Evolutionary conservation across 2,329 filamentous ascomycete genomes (phyloP), one percentile per base, ranked within the genome.

Genomic region (Elsinoe perseae): DNA sequence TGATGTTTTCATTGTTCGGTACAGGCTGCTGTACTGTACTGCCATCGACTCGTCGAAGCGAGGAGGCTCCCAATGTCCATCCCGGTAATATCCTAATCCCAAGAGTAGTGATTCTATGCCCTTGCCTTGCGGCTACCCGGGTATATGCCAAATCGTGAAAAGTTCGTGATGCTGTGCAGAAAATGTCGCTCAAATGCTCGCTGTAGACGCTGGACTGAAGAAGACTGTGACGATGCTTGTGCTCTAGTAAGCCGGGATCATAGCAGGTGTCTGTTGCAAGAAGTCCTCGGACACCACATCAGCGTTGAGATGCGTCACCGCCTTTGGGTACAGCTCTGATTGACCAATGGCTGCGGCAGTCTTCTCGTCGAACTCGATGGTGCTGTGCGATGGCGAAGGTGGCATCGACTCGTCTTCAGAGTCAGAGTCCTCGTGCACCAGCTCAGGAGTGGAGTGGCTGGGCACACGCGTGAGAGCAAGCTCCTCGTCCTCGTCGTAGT

Each of bases 371-470:
- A 75, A 72, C 59, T 77, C 72, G 64, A 77, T 67, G 10, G 66
- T 66, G 18, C 70, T 61, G 59, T 72, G 67, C 23, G 74, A 72
- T 42, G 76, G 76, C 43, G 76, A 76, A 43, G 69, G 66, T 50
- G 74, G 75, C 57, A 73, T 72, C 25, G 71, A 70, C 57, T 77
- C 75, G 65, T 78, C 75, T 57, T 77, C 75, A 3, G 72, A 75
- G 50, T 66, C 65, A 12, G 61, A 62, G 60, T 77, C 57, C 30
- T 58, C 75, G 67, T 74, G 71, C 42, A 74, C 70, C 60, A 77
- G 74, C 66, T 77, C 75, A 42, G 76, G 75, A 58, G 75, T 75
- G 56, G 65, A 67, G 64, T 73, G 72, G 21, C 68, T 70, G 55
- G 70, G 65, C 10, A 73, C 70, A 57, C 75, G 73, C 32, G 68